Conservation (phyloP, 2,329 filamentous ascomycete species). For the Penicillium palitans region DNA sequence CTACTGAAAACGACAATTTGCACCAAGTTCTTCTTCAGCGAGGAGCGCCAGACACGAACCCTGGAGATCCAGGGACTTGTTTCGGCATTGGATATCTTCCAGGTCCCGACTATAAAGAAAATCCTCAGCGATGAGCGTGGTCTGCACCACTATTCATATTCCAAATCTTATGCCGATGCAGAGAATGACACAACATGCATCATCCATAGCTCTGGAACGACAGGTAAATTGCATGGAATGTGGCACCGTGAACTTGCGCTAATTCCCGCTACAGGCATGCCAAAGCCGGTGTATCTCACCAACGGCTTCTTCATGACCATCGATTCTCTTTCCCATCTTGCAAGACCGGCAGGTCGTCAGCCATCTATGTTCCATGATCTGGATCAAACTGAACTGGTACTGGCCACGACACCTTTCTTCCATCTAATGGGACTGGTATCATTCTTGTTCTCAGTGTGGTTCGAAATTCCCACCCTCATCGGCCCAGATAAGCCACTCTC, state of each 20-base stretch:
- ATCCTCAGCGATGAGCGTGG: slow-evolving; percentile 13
- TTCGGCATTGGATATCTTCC: slow-evolving; percentile 12
- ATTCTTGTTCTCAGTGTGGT: slow-evolving; percentile 21
- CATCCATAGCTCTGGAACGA: slow-evolving; percentile 43
- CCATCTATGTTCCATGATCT: slow-evolving; percentile 12
- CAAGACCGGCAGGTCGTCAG: slow-evolving; percentile 19
- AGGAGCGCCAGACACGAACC: slow-evolving; percentile 23
- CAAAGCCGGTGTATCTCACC: slow-evolving; percentile 34
- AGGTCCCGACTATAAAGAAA: slow-evolving; percentile 7
- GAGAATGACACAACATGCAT: slow-evolving; percentile 29
- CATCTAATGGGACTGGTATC: slow-evolving; percentile 30
- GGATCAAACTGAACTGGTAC: slow-evolving; percentile 13
- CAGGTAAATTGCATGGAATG: slow-evolving; percentile 31
- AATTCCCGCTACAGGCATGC: slow-evolving; percentile 22
- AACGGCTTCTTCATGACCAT: slow-evolving; percentile 27
- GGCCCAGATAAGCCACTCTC: slow-evolving; percentile 30
- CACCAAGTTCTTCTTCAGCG: slow-evolving; percentile 30
- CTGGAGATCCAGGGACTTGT: slow-evolving; percentile 42
- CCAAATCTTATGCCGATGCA: slow-evolving; percentile 23
- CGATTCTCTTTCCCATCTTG: slow-evolving; percentile 10
- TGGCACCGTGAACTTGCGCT: slow-evolving; percentile 17
- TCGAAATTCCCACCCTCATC: slow-evolving; percentile 20
- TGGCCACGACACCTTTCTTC: slow-evolving; percentile 28
- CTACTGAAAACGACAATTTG: slow-evolving; percentile 19
- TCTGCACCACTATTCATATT: slow-evolving; percentile 20